Evolutionary conservation across 2,329 filamentous ascomycete genomes (phyloP).

Genomic region (Colletotrichum caudatum): DNA sequence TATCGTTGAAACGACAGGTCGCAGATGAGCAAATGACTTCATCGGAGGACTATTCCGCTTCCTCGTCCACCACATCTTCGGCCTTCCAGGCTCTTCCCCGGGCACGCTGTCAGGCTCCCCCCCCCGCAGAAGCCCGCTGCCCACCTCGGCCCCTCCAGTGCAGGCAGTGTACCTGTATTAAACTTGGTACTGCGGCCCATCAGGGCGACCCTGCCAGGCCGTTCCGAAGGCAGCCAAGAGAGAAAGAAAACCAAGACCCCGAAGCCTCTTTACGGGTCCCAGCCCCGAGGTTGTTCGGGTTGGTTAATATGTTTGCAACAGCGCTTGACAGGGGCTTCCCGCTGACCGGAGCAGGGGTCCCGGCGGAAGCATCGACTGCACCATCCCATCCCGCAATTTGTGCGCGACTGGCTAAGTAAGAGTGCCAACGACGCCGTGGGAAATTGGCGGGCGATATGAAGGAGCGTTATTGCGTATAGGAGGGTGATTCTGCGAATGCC

Average conservation of each 20-base stretch:
- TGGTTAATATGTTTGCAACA: conserved; percentile 43
- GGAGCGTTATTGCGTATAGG: conserved; percentile 3
- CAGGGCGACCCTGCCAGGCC: conserved; percentile 37
- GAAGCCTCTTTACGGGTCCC: conserved; percentile 31
- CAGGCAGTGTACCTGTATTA: neutral
- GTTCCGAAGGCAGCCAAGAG: conserved; percentile 20
- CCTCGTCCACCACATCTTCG: conserved; percentile 10
- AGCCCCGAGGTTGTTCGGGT: conserved; percentile 36
- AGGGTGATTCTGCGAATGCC: conserved; percentile 9
- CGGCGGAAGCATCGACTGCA: conserved; percentile 15
- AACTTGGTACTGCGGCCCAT: neutral
- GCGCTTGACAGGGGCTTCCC: conserved; percentile 38
- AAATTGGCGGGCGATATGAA: conserved; percentile 3
- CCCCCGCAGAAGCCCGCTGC: conserved; percentile 7
- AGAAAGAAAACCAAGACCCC: neutral
- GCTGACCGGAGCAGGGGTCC: conserved; percentile 18
- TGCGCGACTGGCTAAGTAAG: conserved; percentile 27
- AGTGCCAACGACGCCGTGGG: neutral
- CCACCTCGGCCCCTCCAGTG: conserved; percentile 11
- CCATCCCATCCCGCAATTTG: conserved; percentile 41
- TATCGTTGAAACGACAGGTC: conserved; percentile 42
- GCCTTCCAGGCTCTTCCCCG: conserved; percentile 24
- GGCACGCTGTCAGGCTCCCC: neutral
- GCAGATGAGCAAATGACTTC: conserved; percentile 41
- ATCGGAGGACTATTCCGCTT: conserved; percentile 9